Percentiles rank a stretch among this genome's conserved stretches.
These are phyloP conservation scores for Beauveria asiatica DNA, from an alignment of 2,329 filamentous ascomycete species.

Conservation along the genomic window DNA sequence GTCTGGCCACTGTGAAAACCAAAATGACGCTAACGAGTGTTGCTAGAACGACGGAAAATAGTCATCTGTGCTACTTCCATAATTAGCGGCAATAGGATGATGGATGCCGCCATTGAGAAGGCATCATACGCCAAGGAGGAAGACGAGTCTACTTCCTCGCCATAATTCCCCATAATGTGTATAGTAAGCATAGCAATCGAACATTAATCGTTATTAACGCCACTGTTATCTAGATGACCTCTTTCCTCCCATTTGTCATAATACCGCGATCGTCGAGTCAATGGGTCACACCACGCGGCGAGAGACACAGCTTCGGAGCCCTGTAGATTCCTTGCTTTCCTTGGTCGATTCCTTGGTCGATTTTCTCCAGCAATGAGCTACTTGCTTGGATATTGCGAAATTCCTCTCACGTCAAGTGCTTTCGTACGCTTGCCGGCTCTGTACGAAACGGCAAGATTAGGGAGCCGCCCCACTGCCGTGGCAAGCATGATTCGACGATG, in stretches of 20 bases:
- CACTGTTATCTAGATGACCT: not conserved
- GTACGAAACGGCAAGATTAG: conserved; percentile 8
- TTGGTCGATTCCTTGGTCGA: not conserved
- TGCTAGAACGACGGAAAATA: conserved; percentile 63
- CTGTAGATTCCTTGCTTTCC: not conserved
- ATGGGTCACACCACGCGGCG: too few relatives aligned
- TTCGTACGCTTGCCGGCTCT: not conserved
- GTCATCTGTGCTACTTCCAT: conserved; percentile 90
- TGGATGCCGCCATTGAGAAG: conserved; percentile 75
- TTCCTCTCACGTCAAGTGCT: not conserved
- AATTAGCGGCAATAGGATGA: conserved; percentile 80
- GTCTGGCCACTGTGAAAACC: not conserved
- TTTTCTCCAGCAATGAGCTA: too few relatives aligned
- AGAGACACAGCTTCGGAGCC: not conserved
- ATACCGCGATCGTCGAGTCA: not conserved
- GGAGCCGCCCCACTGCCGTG: conserved; percentile 2
- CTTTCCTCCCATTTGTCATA: not conserved
- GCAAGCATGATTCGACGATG: conserved; percentile 7
- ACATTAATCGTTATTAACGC: not conserved
- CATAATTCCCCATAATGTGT: not conserved
- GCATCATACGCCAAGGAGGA: conserved; percentile 46
- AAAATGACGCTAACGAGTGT: conserved; percentile 7
- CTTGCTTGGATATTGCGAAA: not conserved
- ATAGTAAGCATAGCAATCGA: conserved; percentile 6
- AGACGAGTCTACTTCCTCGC: conserved; percentile 10